Evolutionary conservation across 768 basidiomycete species (phyloP), one percentile per base, ranked within the genome.

Genomic region (Suillus ampliporus): DNA sequence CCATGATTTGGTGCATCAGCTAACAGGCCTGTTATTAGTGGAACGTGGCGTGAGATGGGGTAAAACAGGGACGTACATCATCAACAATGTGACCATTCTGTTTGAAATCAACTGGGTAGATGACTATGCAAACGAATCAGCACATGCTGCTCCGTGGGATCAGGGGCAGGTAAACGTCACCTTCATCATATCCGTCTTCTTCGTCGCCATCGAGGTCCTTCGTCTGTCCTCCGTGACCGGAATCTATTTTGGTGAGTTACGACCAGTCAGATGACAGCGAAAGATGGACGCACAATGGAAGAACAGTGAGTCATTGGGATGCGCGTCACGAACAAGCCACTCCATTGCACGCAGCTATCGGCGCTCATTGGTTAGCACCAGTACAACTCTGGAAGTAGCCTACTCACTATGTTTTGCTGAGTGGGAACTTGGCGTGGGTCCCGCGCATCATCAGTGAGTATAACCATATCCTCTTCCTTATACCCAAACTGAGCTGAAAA

Each of bases 211-310:
- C 87, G 3, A 77, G 38, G 74, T 97, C 97, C 64, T 90, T 83
- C 0, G 90, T 90, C 76, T 95, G 95, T 15, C 94, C 95, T 41
- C 97, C 97, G 66, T 99, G 97, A 15, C 96, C 96, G 6, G 95
- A 97, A 74, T 94, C 92, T 92, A 52, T 47, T 47, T 23, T 34
- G n/a, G 40, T 34, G 11, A 56, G 40, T 37, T 17, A 48, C 40
- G 44, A 23, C 28, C 23, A 10, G 3, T 28, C 23, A 34, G 31
- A 40, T 41, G n/a, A 31, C 13, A 7, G 48, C 21, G 9, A 54
- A 26, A 54, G 0, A 3, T 26, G 1, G 6, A 1, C 54, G 11
- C 17, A 56, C 54, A 96, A 67, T 95, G 95, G 83, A 96, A 92
- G 81, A 95, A 95, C 37, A 96, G 79, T 4, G 95, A 89, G 68